Evolutionary conservation across 345 rosid genomes (phyloP).

Genomic region (Eucalyptus microcorys): DNA sequence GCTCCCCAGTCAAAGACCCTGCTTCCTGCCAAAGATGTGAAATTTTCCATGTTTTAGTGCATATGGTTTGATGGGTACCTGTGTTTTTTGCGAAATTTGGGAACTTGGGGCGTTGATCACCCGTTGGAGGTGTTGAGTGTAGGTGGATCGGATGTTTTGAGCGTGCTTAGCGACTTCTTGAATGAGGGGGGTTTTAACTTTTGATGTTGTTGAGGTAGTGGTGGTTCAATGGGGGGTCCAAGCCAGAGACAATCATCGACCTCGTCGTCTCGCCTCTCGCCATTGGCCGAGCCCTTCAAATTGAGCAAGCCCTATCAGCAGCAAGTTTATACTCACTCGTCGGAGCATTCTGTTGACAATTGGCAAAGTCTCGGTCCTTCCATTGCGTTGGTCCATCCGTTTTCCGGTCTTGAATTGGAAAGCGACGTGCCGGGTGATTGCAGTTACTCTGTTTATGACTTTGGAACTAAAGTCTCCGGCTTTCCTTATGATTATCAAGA

Average conservation of each 20-base stretch:
- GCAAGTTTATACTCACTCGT: background rate
- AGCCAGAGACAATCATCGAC: background rate
- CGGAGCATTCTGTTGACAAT: background rate
- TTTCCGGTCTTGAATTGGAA: background rate
- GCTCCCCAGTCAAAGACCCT: background rate
- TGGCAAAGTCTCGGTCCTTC: background rate
- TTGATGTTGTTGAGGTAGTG: background rate
- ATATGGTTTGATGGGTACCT: background rate
- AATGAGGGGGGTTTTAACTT: background rate
- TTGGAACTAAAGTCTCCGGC: background rate
- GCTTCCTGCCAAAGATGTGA: background rate
- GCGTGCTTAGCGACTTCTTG: background rate
- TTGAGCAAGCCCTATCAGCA: background rate
- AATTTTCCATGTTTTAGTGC: background rate
- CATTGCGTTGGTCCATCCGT: background rate
- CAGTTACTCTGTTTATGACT: background rate
- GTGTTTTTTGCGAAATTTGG: background rate
- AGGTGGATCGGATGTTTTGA: background rate
- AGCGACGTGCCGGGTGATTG: background rate
- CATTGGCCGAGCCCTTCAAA: slow-evolving; percentile 27
- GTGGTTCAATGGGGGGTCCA: background rate
- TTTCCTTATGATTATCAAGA: background rate
- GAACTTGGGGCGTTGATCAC: background rate
- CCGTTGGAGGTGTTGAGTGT: background rate
- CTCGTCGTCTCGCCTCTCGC: slow-evolving; percentile 22